These are phyloP conservation scores for Blumeriella jaapii DNA, from an alignment of 2,329 filamentous ascomycete species.

Conservation along the genomic window DNA sequence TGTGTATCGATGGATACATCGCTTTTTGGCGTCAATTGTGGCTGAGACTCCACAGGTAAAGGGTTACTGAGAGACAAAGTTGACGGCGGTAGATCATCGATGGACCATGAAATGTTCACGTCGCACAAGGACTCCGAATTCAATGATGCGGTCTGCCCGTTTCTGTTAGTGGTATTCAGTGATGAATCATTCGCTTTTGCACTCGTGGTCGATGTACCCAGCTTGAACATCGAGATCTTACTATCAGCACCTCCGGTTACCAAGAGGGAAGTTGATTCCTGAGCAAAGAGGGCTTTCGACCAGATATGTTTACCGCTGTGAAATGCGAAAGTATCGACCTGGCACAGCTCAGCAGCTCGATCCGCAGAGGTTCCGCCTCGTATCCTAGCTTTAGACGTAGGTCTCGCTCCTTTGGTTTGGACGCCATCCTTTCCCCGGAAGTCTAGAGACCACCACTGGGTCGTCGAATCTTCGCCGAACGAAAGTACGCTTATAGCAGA, in stretches of 20 bases:
- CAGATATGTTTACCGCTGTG: constrained; percentile 89
- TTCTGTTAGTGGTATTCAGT: neutral
- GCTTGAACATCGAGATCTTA: constrained; percentile 36
- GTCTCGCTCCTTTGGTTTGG: neutral
- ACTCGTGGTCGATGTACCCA: constrained; percentile 4
- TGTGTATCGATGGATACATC: neutral
- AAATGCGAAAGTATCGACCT: constrained; percentile 45
- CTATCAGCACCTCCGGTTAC: constrained; percentile 83
- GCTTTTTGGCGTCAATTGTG: neutral
- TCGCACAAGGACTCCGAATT: neutral
- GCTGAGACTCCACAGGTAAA: neutral
- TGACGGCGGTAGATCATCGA: constrained; percentile 3
- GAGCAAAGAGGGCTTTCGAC: constrained; percentile 42
- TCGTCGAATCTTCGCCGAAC: constrained; percentile 74
- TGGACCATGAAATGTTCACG: constrained; percentile 2
- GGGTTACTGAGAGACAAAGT: neutral
- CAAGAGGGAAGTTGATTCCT: constrained; percentile 1
- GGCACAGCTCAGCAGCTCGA: constrained; percentile 30
- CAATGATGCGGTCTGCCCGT: neutral
- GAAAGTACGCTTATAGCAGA: constrained; percentile 49
- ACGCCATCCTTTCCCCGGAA: neutral
- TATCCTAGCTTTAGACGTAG: neutral
- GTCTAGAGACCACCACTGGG: constrained; percentile 51
- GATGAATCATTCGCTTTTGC: no score
- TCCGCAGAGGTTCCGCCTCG: neutral